Evolutionary conservation across 768 basidiomycete species (phyloP).

Genomic region (Hortiboletus campestris): DNA sequence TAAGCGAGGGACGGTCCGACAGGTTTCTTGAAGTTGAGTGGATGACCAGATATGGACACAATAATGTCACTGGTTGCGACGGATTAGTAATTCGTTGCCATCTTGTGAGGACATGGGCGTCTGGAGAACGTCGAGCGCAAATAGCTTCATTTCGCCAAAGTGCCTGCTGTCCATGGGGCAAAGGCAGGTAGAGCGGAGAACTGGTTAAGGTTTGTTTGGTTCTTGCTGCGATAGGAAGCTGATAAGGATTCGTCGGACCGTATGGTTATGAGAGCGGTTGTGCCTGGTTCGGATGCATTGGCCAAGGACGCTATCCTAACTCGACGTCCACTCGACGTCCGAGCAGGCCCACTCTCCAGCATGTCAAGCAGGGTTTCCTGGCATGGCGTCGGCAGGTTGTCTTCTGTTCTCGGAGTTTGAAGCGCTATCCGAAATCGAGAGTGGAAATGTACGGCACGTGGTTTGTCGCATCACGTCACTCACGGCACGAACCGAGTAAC

Average conservation of each 20-base stretch:
- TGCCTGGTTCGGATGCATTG: no score
- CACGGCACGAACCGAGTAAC: slow-evolving; percentile 22
- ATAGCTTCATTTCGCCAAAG: slow-evolving; percentile 26
- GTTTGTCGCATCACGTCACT: slow-evolving; percentile 11
- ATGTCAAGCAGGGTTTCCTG: neutral
- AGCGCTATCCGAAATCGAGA: slow-evolving; percentile 13
- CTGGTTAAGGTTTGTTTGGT: slow-evolving; percentile 18
- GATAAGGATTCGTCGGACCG: slow-evolving; percentile 13
- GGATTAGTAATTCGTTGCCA: slow-evolving; percentile 29
- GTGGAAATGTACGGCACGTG: slow-evolving; percentile 17
- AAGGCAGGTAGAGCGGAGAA: slow-evolving; percentile 27
- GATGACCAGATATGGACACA: slow-evolving; percentile 9
- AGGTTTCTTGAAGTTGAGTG: neutral
- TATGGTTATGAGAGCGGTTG: neutral
- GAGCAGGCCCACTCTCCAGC: neutral
- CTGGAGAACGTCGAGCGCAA: slow-evolving; percentile 12
- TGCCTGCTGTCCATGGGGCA: slow-evolving; percentile 7
- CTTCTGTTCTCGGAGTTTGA: slow-evolving; percentile 12
- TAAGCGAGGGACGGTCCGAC: neutral
- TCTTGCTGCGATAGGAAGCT: slow-evolving; percentile 23
- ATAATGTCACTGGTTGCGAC: slow-evolving; percentile 6
- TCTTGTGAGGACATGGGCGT: slow-evolving; percentile 23
- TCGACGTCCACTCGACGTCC: neutral
- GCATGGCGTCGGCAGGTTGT: slow-evolving; percentile 11
- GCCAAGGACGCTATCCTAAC: no score